These are phyloP conservation scores for Colletotrichum tropicicola DNA, from an alignment of 2,329 filamentous ascomycete genomes.

Conservation along the genomic window DNA sequence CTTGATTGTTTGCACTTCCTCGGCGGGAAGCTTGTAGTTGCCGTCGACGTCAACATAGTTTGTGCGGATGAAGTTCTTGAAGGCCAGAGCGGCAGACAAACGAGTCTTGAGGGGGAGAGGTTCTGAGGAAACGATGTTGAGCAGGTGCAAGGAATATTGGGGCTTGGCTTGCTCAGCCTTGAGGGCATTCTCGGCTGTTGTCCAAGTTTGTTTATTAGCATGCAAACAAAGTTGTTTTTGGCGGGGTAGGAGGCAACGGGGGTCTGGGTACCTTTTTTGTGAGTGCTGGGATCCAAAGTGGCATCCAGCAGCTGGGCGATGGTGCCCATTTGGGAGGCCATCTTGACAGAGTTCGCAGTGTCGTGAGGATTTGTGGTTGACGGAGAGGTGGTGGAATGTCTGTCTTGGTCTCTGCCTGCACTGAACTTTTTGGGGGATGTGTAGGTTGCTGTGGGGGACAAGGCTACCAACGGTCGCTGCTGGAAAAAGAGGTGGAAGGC, in stretches of 20 bases:
- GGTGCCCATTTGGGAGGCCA: conserved; percentile 65
- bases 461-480: conserved; percentile 15
- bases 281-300: conserved; percentile 86
- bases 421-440: conserved; percentile 26
- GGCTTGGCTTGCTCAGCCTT: conserved; percentile 83
- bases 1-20: conserved; percentile 93
- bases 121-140: conserved; percentile 87
- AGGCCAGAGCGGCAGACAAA: conserved; percentile 88
- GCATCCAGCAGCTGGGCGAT: conserved; percentile 88
- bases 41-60: conserved; percentile 97
- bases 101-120: conserved; percentile 79
- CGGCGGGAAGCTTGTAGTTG: conserved; percentile 83
- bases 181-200: conserved; percentile 81
- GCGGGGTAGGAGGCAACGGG: conserved; percentile 37
- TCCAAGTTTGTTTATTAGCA: conserved; percentile 46
- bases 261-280: conserved; percentile 78
- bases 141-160: conserved; percentile 86
- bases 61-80: conserved; percentile 97
- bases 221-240: conserved; percentile 34
- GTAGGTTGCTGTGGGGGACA: conserved; percentile 24
- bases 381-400: background rate
- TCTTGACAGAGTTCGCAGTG: conserved; percentile 44
- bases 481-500: conserved; percentile 23
- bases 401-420: too few species aligned
- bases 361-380: background rate